Base-by-base conservation (phyloP, 192 early-diverging fungal genomes). In the Gaertneriomyces sp. region DNA sequence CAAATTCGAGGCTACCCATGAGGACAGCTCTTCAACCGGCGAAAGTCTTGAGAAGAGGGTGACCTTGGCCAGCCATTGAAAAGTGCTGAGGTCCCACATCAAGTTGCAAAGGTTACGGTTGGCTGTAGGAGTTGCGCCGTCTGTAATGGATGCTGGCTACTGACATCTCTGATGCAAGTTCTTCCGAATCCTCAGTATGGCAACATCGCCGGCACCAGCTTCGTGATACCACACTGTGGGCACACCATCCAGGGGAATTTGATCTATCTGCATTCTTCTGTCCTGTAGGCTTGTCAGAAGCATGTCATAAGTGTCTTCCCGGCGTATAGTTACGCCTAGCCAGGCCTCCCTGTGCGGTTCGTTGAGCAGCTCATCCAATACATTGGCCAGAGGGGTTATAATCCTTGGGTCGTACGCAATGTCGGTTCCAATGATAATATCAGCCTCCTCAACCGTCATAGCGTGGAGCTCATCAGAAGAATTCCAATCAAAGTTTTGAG, bases 401-500 rank as follows among this genome's bases (percentile, higher is more conserved):
- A 76, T 46, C 12, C 44, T n/a, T n/a, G 75, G 75, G 46, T 77
- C 75, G 60, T 77, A 77, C 33, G 64, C 67, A 6, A 73, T 68
- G 50, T 77, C 75, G n/a, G 64, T 49, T 10, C 66, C 61, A 41
- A 77, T 45, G 54, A 77, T 55, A 4, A 64, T 9, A 45, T 76
- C 71, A 11, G 70, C 70, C 10, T 55, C 16, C 20, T 14, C 33
- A 5, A 33, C 14, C 4, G 11, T 45, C 1, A 69, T 43, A 19
- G 11, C 16, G 3, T 52, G 11, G 12, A 53, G 40, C 8, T 56
- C 45, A 55, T 45, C 55, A 10, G 54, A 40, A 33, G 25, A 33
- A 33, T 40, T 69, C 74, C 74, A 69, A 76, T 41, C 72, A 69
- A 9, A 76, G 61, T 10, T 12, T 66, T 20, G 43, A 38, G 14